phyloP scores from a whole-genome alignment of 352 stramenopile genomes.

The Thraustochytrium striatum region DNA sequence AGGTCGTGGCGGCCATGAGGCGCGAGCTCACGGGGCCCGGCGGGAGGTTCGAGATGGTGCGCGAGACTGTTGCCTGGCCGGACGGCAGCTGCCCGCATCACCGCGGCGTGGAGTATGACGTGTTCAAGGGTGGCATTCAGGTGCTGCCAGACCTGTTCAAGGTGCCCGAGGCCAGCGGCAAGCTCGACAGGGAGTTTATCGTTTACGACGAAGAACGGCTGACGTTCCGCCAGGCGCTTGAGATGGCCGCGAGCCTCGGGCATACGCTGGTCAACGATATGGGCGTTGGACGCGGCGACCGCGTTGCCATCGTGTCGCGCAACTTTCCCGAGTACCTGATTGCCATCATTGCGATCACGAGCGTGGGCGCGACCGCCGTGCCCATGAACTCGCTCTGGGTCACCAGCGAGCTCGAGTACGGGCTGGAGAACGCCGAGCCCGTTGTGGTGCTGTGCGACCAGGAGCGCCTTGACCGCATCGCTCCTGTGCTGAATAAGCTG shows the following conservation, averaged over 20 bases:
- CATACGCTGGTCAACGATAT: constrained; percentile 7
- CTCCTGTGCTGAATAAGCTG: constrained; percentile 19
- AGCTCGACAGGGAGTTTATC: constrained; percentile 24
- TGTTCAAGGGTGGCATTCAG: constrained; percentile 12
- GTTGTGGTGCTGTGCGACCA: constrained; percentile 39
- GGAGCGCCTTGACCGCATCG: constrained; percentile 6
- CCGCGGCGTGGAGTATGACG: constrained; percentile 9
- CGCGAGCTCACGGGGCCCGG: too few relatives aligned
- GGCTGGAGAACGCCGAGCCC: neutral
- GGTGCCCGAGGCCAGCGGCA: neutral
- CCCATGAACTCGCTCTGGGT: constrained; percentile 47
- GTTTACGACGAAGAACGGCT: constrained; percentile 29
- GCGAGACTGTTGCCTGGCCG: too few relatives aligned
- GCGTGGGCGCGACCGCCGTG: constrained; percentile 12
- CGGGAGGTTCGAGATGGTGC: too few relatives aligned
- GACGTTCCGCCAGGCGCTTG: constrained; percentile 31
- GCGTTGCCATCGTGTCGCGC: constrained; percentile 17
- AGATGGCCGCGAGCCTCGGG: neutral
- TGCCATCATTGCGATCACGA: constrained; percentile 4
- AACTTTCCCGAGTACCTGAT: constrained; percentile 41
- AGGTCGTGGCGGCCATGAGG: constrained; percentile 6
- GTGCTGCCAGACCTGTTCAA: constrained; percentile 34
- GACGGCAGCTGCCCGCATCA: constrained; percentile 27
- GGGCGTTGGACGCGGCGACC: constrained; percentile 8
- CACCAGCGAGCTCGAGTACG: constrained; percentile 45